Conservation (phyloP, 2,329 filamentous ascomycete genomes). For the Sclerotinia borealis region DNA sequence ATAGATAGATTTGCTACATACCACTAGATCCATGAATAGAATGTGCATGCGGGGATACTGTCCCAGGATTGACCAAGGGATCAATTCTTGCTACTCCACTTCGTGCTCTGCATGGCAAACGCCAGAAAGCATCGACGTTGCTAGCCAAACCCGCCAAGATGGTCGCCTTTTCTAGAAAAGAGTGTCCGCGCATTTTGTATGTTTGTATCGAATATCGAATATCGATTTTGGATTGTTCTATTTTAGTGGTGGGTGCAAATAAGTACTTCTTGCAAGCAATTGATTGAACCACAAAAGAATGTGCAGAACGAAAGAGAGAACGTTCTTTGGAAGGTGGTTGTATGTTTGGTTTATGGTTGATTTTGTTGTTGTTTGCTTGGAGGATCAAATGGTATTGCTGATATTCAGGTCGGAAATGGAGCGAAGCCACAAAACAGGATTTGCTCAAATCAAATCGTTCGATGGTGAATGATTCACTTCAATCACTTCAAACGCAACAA, state of each 20-base stretch:
- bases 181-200: constrained; percentile 7
- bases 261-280: not conserved
- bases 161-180: not conserved
- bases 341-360: not conserved
- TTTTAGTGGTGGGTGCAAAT: not conserved
- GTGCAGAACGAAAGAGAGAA: not conserved
- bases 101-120: constrained; percentile 73
- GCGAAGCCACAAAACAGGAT: not conserved
- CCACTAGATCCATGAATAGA: constrained; percentile 69
- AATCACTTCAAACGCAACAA: not conserved
- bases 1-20: constrained; percentile 40
- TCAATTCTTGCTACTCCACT: constrained; percentile 69
- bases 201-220: not conserved
- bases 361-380: not conserved
- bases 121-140: constrained; percentile 68
- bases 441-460: not conserved
- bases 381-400: not conserved
- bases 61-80: constrained; percentile 60
- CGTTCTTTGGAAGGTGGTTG: constrained; percentile 1
- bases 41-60: constrained; percentile 61
- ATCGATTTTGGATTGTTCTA: not conserved
- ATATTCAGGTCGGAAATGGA: not conserved
- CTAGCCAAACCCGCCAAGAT: not conserved
- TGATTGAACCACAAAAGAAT: not conserved
- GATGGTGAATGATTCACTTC: not conserved